phyloP scores from a whole-genome alignment of 768 basidiomycete species.

The Lyophyllum shimeji region DNA sequence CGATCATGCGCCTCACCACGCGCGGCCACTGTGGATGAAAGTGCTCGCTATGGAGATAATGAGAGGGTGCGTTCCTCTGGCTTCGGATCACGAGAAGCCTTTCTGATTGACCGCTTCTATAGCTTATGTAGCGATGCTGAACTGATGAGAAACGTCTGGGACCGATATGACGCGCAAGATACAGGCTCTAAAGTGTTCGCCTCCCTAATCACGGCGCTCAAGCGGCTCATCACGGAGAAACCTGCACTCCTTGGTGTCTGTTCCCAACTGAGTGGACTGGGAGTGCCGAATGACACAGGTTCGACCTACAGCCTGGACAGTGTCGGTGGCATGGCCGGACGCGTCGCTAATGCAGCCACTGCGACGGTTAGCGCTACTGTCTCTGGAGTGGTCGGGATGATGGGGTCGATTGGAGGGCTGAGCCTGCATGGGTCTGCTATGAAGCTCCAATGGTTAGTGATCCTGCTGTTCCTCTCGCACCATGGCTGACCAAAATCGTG shows the following conservation, averaged over 20 bases:
- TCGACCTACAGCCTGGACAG: constrained; percentile 57
- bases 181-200: constrained; percentile 71
- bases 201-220: constrained; percentile 78
- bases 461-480: neutral
- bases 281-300: constrained; percentile 45
- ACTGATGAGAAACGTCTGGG: constrained; percentile 77
- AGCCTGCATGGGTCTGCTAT: constrained; percentile 75
- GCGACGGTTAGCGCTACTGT: constrained; percentile 84
- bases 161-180: constrained; percentile 66
- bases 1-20: constrained; percentile 29
- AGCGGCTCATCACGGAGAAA: constrained; percentile 86
- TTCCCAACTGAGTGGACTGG: constrained; percentile 80
- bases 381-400: constrained; percentile 85
- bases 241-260: constrained; percentile 80
- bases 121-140: constrained; percentile 81
- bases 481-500: neutral
- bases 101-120: neutral
- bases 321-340: constrained; percentile 70
- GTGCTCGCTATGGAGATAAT: constrained; percentile 92
- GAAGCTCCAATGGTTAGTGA: constrained; percentile 85
- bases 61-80: constrained; percentile 56
- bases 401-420: constrained; percentile 66
- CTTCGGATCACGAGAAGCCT: neutral
- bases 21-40: constrained; percentile 80
- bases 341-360: constrained; percentile 81